Evolutionary conservation across 2,329 filamentous ascomycete species (phyloP).

Genomic region (Colletotrichum australisinense): DNA sequence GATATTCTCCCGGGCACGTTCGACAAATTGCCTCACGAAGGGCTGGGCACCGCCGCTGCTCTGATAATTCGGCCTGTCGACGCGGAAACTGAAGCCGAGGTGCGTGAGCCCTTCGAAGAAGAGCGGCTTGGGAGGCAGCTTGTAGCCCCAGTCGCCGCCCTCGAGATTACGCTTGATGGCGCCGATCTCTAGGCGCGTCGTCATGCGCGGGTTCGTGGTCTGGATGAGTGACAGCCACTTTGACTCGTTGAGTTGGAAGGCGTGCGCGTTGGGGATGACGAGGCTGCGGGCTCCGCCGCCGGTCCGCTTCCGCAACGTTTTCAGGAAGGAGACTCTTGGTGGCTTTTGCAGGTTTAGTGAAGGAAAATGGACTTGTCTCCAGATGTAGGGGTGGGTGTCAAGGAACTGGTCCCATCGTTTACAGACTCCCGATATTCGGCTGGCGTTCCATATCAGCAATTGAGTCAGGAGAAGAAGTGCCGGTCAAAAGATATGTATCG

Average conservation of each 20-base stretch:
- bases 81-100: slow-evolving; percentile 20
- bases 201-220: slow-evolving; percentile 31
- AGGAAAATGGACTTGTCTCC: slow-evolving; percentile 32
- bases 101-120: slow-evolving; percentile 26
- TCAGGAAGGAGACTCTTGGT: slow-evolving; percentile 23
- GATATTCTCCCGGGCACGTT: slow-evolving; percentile 18
- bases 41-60: slow-evolving; percentile 24
- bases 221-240: slow-evolving; percentile 34
- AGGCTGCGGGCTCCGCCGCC: slow-evolving; percentile 28
- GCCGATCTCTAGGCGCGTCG: slow-evolving; percentile 29
- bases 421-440: slow-evolving; percentile 29
- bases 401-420: slow-evolving; percentile 35
- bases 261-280: slow-evolving; percentile 24
- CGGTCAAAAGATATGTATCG: too few species aligned
- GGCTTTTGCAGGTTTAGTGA: slow-evolving; percentile 9
- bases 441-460: slow-evolving; percentile 6
- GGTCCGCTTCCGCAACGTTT: slow-evolving; percentile 27
- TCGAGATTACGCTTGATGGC: slow-evolving; percentile 19
- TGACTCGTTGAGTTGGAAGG: slow-evolving; percentile 32
- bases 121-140: slow-evolving; percentile 29
- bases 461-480: too few species aligned
- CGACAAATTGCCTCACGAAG: slow-evolving; percentile 24
- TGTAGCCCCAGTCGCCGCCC: slow-evolving; percentile 29
- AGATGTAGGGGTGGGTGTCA: slow-evolving; percentile 32
- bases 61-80: neutral